Evolutionary conservation across 306 rosid genomes (phyloP).

Genomic region (Datisca glomerata): DNA sequence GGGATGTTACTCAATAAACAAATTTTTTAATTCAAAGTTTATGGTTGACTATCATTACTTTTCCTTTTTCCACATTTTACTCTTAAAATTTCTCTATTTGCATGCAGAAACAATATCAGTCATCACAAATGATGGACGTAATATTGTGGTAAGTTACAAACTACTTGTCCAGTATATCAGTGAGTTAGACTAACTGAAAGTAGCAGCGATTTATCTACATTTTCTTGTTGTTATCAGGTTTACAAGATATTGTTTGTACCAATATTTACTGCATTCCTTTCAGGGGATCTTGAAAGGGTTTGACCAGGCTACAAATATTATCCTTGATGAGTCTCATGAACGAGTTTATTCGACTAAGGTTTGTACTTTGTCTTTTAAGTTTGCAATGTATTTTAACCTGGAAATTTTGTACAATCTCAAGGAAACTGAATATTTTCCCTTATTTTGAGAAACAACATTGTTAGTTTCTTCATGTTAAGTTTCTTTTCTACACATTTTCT

Average conservation of each 20-base stretch:
- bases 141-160: conserved; percentile 62
- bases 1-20: no score
- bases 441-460: no score
- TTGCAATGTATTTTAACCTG: no score
- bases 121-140: conserved; percentile 88
- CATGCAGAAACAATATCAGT: conserved; percentile 75
- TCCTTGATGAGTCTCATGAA: conserved; percentile 95
- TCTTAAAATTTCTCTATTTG: neutral
- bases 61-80: no score
- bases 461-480: no score
- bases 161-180: neutral
- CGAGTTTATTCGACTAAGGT: conserved; percentile 96
- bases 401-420: no score
- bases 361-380: conserved; percentile 10
- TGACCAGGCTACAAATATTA: conserved; percentile 97
- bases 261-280: conserved; percentile 2
- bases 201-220: no score
- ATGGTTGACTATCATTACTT: neutral
- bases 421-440: no score
- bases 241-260: neutral
- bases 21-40: no score
- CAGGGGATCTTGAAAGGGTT: conserved; percentile 91
- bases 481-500: no score
- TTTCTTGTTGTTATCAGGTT: conserved; percentile 3
- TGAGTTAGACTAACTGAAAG: neutral